Evolutionary conservation across 495 filamentous ascomycete species (phyloP), one percentile per base, ranked within the genome.

Genomic region (Amorphotheca resinae): DNA sequence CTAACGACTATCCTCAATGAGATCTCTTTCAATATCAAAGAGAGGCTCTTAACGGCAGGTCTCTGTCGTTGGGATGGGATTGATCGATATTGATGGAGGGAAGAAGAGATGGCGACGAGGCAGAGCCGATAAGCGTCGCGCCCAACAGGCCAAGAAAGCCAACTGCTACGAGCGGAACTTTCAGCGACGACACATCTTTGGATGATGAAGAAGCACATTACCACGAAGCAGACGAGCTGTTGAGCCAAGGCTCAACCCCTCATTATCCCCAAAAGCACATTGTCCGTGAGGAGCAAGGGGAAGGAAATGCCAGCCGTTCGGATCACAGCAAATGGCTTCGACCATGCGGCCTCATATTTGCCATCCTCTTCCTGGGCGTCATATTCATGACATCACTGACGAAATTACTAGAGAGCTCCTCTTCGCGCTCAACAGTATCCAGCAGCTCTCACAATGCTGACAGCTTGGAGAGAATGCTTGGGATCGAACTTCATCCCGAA

Each of bases 401-500:
- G 3, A 43, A 11, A 5, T 20, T 21, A 12, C 34, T 21, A 17
- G n/a, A 9, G 20, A 17, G n/a, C 2, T 20, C n/a, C n/a, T n/a
- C n/a, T n/a, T n/a, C n/a, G n/a, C n/a, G n/a, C n/a, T n/a, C n/a
- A n/a, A n/a, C n/a, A 33, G 32, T 5, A 16, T 16, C n/a, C n/a
- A n/a, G n/a, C n/a, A n/a, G n/a, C n/a, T n/a, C n/a, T n/a, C n/a
- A n/a, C n/a, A n/a, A n/a, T 16, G 14, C 17, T n/a, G n/a, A 17
- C 9, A 43, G 33, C 32, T 18, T 12, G 23, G 31, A 44, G 3
- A 7, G 14, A 36, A 48, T 16, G 5, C 22, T 42, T 14, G 45
- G 45, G 11, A 49, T 44, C 28, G 4, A 31, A 9, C 42, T 50
- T 40, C 42, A 41, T 22, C 47, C 47, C 6, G 26, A 40, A 31